Conservation (phyloP, 2,329 filamentous ascomycete genomes). For the Rhexocercosporidium sp. region DNA sequence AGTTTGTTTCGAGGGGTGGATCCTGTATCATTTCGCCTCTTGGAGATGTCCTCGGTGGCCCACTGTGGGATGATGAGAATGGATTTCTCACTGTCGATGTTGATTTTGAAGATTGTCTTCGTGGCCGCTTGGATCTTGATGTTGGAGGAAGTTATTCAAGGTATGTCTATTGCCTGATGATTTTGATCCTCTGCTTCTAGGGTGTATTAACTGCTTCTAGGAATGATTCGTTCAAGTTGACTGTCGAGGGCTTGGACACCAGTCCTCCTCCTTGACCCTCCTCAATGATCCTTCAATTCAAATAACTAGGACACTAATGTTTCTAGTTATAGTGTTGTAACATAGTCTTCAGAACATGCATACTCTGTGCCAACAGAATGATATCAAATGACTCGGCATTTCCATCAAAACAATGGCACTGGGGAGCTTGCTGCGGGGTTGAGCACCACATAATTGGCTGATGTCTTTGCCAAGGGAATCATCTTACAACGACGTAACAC, state of each 20-base stretch:
- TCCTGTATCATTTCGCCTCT: constrained; percentile 81
- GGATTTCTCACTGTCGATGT: constrained; percentile 73
- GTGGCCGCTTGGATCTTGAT: constrained; percentile 82
- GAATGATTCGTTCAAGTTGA: constrained; percentile 67
- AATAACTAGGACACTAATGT: too few relatives aligned
- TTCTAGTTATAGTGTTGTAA: too few relatives aligned
- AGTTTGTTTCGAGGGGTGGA: constrained; percentile 69
- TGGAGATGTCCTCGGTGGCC: constrained; percentile 80
- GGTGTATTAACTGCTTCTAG: constrained; percentile 40
- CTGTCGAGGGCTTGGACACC: constrained; percentile 62
- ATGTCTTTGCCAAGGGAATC: not conserved
- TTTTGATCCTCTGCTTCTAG: too few relatives aligned
- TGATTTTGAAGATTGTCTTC: constrained; percentile 86
- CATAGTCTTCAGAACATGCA: too few relatives aligned
- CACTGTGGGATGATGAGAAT: constrained; percentile 79
- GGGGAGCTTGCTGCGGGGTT: not conserved
- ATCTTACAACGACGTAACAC: too few relatives aligned
- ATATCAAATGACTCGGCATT: not conserved
- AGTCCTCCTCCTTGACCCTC: constrained; percentile 56
- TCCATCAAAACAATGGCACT: not conserved
- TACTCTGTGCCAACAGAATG: too few relatives aligned
- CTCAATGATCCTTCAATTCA: too few relatives aligned
- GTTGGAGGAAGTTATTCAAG: constrained; percentile 85
- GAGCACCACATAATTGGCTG: not conserved
- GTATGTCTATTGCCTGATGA: constrained; percentile 48